phyloP scores from a whole-genome alignment of 169 alveolate genomes.

The Plasmodium sp. region DNA sequence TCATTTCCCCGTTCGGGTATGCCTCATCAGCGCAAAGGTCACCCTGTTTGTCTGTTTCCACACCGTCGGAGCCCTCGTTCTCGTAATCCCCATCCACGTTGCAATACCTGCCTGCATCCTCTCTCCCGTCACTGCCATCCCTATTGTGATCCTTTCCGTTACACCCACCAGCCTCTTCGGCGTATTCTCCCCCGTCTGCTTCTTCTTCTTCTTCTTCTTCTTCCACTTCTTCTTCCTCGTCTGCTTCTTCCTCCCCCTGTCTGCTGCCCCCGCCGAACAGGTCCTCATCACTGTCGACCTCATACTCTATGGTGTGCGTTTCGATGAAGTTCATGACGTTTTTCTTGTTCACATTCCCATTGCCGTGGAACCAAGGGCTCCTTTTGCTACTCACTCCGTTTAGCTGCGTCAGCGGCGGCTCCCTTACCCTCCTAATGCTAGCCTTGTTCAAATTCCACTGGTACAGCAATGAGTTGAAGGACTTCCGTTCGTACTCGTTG shows the following conservation, averaged over 20 bases:
- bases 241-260: slow-evolving; percentile 3
- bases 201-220: neutral
- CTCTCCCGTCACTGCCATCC: neutral
- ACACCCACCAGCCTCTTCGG: neutral
- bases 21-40: neutral
- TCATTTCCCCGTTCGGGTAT: neutral
- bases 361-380: slow-evolving; percentile 39
- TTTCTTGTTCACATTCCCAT: slow-evolving; percentile 62
- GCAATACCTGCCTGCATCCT: neutral
- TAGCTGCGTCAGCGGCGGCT: neutral
- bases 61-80: neutral
- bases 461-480: slow-evolving; percentile 41
- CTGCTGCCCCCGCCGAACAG: neutral
- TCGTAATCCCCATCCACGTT: neutral
- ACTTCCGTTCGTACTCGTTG: slow-evolving; percentile 32
- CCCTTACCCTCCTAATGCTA: slow-evolving; percentile 52
- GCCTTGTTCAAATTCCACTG: slow-evolving; percentile 72
- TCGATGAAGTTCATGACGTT: slow-evolving; percentile 66
- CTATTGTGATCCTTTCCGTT: neutral
- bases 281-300: slow-evolving; percentile 61
- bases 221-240: neutral
- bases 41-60: neutral
- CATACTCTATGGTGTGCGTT: slow-evolving; percentile 72
- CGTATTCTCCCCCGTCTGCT: neutral
- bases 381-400: slow-evolving; percentile 11